Evolutionary conservation across 2,329 filamentous ascomycete genomes (phyloP).

Genomic region (Botrytis paeoniae): DNA sequence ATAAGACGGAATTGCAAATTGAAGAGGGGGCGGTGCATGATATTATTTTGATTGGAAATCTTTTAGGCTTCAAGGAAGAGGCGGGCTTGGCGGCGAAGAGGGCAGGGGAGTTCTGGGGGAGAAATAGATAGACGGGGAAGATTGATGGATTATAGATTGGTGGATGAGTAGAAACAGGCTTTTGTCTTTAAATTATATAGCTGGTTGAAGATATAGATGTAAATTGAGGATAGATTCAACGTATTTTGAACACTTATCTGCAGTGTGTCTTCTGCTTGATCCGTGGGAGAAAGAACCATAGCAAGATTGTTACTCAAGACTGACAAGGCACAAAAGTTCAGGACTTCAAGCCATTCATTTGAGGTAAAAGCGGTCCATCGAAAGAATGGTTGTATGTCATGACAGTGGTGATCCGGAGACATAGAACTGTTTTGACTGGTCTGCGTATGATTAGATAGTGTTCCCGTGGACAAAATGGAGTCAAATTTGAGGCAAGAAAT

Average conservation of each 20-base stretch:
- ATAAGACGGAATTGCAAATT: constrained; percentile 42
- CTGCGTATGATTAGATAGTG: background rate
- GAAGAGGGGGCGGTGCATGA: constrained; percentile 46
- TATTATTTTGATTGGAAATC: constrained; percentile 42
- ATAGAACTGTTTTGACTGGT: background rate
- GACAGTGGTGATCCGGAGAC: background rate
- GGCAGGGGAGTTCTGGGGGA: constrained; percentile 17
- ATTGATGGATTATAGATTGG: background rate
- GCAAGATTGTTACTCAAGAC: background rate
- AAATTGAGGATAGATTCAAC: background rate
- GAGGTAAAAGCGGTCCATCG: background rate
- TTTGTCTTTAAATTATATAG: background rate
- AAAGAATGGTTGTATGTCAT: background rate
- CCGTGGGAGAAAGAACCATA: background rate
- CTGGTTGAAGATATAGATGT: background rate
- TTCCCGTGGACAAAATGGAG: background rate
- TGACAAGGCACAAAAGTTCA: background rate
- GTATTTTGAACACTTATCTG: background rate
- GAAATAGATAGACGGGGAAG: background rate
- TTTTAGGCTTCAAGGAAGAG: constrained; percentile 44
- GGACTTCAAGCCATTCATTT: background rate
- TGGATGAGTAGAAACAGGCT: background rate
- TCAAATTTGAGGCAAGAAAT: no score
- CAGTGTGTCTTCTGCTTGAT: background rate
- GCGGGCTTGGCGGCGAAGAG: constrained; percentile 24